Base-by-base conservation (phyloP, 371 early-diverging fungal species). In the Apophysomyces elegans region DNA sequence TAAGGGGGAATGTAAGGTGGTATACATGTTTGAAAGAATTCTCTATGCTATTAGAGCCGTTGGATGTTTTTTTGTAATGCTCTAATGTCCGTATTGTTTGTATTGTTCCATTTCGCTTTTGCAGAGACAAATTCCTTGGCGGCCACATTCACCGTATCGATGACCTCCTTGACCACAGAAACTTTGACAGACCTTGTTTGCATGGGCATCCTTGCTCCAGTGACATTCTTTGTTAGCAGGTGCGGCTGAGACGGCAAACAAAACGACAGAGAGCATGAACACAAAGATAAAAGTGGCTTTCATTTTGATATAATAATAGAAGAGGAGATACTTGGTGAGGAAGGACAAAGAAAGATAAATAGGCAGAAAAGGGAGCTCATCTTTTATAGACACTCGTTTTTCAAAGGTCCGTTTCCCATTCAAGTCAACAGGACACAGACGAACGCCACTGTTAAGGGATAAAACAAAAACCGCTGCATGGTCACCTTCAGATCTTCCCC, bases 121-220 rank as follows among this genome's bases (percentile, higher is more conserved):
- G 36, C 71, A 70, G 16, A 74, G 26, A 65, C 71, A 71, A n/a
- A 70, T 58, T 16, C 74, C 70, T 14, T 50, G 35, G 0, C 14
- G 32, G 43, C 70, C 73, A 64, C 73, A 73, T 61, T 69, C 67
- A 38, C 70, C 73, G 7, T 67, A 62, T 14, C 56, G 37, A 21
- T 70, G 67, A 21, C 64, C 64, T 41, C 66, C 16, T 6, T 61
- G 37, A 12, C 61, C 62, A 56, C 73, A 73, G 46, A 66, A 65
- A 13, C 37, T 37, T 44, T 71, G 61, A 37, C 68, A 74, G 11
- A 67, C 63, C 9, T 47, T 41, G 11, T 71, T 67, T 9, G 71
- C 66, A 56, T 64, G 71, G 37, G 47, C 21, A 39, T 70, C 71
- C 18, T 46, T 61, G 37, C 64, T 37, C 18, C 39, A n/a, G 21